Base-by-base conservation (phyloP, 2,329 filamentous ascomycete genomes). In the Penicillium nordicum region DNA sequence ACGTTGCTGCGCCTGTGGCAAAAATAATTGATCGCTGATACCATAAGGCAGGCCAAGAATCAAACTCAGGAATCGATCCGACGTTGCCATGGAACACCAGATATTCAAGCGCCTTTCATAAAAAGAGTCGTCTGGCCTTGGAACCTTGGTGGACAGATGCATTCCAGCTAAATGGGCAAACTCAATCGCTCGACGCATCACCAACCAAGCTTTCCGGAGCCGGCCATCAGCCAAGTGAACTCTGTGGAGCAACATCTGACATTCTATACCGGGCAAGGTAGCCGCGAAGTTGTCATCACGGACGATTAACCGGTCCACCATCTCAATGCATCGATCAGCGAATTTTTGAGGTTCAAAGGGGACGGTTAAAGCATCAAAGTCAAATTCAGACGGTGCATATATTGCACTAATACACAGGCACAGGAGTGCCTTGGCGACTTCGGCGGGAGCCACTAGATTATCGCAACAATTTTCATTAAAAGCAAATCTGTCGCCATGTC, bases 211-310 rank as follows among this genome's bases (percentile, higher is more conserved):
- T 59, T 79, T 76, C 36, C 80, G 78, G 11, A 83, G 82, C 41
- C 80, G 78, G 2, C 83, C 83, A 58, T 82, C 78, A 55, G 83
- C 80, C 50, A 82, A 71, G 58, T 82, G 80, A 58, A 80, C 77
- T 63, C 83, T 84, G 12, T 76, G 73, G 40, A 79, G 73, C 12
- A 85, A 65, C 47, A 79, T 70, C 41, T 81, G 73, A 48, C 78
- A 80, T 64, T 85, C 81, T 54, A 85, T 74, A 3, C 79, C 79
- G 48, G 83, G 78, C 0, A 84, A 61, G 1, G 76, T 82, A 10
- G 78, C 77, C 14, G 76, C 75, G 54, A 78, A 78, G 46, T 81
- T 77, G 52, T 82, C 80, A 51, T 82, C 78, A 12, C 74, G 72
- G 12, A 79, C 66, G 16, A 84, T 76, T 59, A 80, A 73, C 16